These are phyloP conservation scores for Poa pratensis DNA, from an alignment of 176 grass and related monocot genomes.

Conservation along the genomic window DNA sequence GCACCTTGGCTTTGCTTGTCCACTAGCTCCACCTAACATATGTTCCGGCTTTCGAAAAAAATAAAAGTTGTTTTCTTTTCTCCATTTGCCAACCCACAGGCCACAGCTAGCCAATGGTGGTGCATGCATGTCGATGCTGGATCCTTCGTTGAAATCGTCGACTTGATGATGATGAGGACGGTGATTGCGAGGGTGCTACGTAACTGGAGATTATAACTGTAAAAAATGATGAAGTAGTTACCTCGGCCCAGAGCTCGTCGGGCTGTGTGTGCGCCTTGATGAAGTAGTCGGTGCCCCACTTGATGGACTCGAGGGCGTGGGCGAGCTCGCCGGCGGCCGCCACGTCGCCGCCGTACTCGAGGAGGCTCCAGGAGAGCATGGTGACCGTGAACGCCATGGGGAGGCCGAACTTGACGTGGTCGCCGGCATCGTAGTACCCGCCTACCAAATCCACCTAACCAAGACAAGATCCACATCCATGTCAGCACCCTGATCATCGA, in stretches of 20 bases:
- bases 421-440: slow-evolving; percentile 91
- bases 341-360: slow-evolving; percentile 75
- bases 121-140: slow-evolving; percentile 32
- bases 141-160: not conserved
- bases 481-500: not conserved
- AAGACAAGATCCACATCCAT: slow-evolving; percentile 27
- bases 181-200: not conserved
- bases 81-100: slow-evolving; percentile 18
- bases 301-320: slow-evolving; percentile 68
- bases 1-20: slow-evolving; percentile 30
- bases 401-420: slow-evolving; percentile 92
- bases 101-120: not conserved
- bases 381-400: slow-evolving; percentile 95
- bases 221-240: not conserved
- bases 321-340: slow-evolving; percentile 63
- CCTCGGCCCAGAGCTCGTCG: slow-evolving; percentile 84
- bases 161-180: not conserved
- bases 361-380: slow-evolving; percentile 73
- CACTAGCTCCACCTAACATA: slow-evolving; percentile 61
- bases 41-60: slow-evolving; percentile 41
- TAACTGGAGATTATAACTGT: too few species aligned
- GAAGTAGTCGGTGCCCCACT: slow-evolving; percentile 95
- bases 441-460: slow-evolving; percentile 82
- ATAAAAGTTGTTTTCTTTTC: not conserved
- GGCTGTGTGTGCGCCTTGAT: slow-evolving; percentile 80